A percentile compares a stretch with the other conserved stretches of the same genome.
Conservation (phyloP, 148 eudicot species). For the Limonium bicolor region DNA sequence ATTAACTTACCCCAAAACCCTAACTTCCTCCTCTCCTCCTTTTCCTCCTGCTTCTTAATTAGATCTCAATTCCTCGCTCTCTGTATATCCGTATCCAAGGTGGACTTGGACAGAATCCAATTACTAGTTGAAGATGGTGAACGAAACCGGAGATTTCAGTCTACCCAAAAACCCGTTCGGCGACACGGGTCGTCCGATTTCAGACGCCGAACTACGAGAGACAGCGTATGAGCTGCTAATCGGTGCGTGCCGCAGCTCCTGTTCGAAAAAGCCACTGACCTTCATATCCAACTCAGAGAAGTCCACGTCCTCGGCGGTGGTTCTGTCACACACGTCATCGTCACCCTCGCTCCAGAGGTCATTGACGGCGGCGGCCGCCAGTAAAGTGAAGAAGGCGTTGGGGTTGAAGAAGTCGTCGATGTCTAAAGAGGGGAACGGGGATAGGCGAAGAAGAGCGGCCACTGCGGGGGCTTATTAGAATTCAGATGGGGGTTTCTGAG, state of each 20-base stretch:
- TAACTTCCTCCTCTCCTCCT: not conserved
- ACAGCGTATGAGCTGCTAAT: slow-evolving; percentile 73
- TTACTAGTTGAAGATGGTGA: slow-evolving; percentile 8
- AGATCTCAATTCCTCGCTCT: not conserved
- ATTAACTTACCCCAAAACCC: not conserved
- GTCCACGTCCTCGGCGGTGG: slow-evolving; percentile 10
- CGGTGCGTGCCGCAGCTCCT: slow-evolving; percentile 71
- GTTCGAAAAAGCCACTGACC: slow-evolving; percentile 48
- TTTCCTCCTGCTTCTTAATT: not conserved
- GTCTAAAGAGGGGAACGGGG: slow-evolving; percentile 8
- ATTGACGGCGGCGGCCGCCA: slow-evolving; percentile 38
- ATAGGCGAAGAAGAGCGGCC: slow-evolving; percentile 15
- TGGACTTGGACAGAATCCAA: too few relatives aligned
- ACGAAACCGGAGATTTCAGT: slow-evolving; percentile 4
- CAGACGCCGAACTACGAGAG: slow-evolving; percentile 71
- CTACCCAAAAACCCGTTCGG: slow-evolving; percentile 42
- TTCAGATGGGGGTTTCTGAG: slow-evolving; percentile 82
- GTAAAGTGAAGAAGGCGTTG: slow-evolving; percentile 74
- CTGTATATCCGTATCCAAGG: not conserved
- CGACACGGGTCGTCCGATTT: slow-evolving; percentile 16
- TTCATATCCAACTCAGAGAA: slow-evolving; percentile 38
- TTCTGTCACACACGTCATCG: slow-evolving; percentile 6
- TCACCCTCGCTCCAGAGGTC: slow-evolving; percentile 34
- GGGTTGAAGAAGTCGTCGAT: slow-evolving; percentile 40
- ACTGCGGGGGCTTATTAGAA: slow-evolving; percentile 59